Percentiles rank a stretch among this genome's conserved stretches.
Conservation (phyloP, 495 filamentous ascomycete genomes). For the Sporormia fimetaria region DNA sequence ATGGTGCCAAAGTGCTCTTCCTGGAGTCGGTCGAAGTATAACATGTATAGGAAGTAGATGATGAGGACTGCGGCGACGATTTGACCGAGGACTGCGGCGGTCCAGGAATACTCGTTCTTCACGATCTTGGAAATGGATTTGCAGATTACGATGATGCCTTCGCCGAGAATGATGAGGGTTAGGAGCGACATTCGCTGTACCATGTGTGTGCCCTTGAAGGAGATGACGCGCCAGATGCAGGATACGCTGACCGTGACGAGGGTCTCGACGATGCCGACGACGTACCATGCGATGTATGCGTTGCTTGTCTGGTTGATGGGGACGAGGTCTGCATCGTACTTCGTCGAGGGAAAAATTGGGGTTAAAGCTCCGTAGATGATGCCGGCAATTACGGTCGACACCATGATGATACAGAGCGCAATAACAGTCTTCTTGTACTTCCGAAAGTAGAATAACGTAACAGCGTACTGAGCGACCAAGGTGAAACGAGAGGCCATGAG, state of each 20-base stretch:
- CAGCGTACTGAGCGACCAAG: constrained; percentile 15
- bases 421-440: constrained; percentile 17
- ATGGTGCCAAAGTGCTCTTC: constrained; percentile 43
- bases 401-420: constrained; percentile 16
- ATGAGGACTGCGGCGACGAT: constrained; percentile 30
- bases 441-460: constrained; percentile 16
- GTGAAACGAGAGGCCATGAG: constrained; percentile 22
- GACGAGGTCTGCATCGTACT: not conserved
- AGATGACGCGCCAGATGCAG: constrained; percentile 42
- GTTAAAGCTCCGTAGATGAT: constrained; percentile 19
- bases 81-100: constrained; percentile 38
- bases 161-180: constrained; percentile 59
- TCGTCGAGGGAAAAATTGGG: constrained; percentile 10
- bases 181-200: constrained; percentile 55
- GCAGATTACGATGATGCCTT: constrained; percentile 45
- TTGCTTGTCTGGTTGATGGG: too few relatives aligned
- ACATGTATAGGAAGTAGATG: constrained; percentile 55
- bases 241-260: constrained; percentile 45
- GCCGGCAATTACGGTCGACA: too few relatives aligned
- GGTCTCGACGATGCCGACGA: constrained; percentile 45
- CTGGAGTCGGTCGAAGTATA: constrained; percentile 54
- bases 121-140: constrained; percentile 47
- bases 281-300: constrained; percentile 51
- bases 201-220: constrained; percentile 54
- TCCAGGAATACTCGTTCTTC: constrained; percentile 42